Conservation (phyloP, 2,329 filamentous ascomycete species). For the Apiospora koreana region DNA sequence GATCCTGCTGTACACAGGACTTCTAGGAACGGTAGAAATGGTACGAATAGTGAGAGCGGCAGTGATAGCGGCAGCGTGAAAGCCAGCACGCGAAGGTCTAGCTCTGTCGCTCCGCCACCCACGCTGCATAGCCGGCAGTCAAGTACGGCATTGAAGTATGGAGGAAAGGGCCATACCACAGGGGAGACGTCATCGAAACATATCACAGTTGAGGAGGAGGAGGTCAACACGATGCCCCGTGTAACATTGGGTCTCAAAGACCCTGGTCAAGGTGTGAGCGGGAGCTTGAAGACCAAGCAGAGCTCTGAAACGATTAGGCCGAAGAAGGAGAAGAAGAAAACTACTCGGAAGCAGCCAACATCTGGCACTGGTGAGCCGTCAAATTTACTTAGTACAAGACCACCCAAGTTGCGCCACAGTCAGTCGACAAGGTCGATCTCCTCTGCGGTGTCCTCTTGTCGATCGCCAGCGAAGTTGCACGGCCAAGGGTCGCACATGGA, state of each 20-base stretch:
- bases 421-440: conserved; percentile 38
- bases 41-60: conserved; percentile 57
- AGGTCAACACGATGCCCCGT: conserved; percentile 87
- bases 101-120: conserved; percentile 47
- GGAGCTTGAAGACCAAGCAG: conserved; percentile 80
- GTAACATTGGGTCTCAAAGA: conserved; percentile 68
- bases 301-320: conserved; percentile 96
- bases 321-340: conserved; percentile 88
- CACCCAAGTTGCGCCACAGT: conserved; percentile 40
- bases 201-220: conserved; percentile 98
- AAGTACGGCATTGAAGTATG: conserved; percentile 64
- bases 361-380: conserved; percentile 68
- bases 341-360: conserved; percentile 72
- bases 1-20: conserved; percentile 44
- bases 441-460: conserved; percentile 29
- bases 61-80: conserved; percentile 64
- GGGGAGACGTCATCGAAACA: conserved; percentile 77
- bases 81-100: conserved; percentile 42
- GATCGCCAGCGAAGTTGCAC: conserved; percentile 37
- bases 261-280: conserved; percentile 64
- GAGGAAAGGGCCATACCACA: conserved; percentile 64
- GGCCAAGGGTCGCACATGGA: conserved; percentile 37
- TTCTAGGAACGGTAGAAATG: conserved; percentile 49
- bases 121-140: conserved; percentile 65
- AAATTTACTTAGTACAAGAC: conserved; percentile 28